Conservation (phyloP, 2,329 filamentous ascomycete genomes). For the Chaetomium olivaceum region DNA sequence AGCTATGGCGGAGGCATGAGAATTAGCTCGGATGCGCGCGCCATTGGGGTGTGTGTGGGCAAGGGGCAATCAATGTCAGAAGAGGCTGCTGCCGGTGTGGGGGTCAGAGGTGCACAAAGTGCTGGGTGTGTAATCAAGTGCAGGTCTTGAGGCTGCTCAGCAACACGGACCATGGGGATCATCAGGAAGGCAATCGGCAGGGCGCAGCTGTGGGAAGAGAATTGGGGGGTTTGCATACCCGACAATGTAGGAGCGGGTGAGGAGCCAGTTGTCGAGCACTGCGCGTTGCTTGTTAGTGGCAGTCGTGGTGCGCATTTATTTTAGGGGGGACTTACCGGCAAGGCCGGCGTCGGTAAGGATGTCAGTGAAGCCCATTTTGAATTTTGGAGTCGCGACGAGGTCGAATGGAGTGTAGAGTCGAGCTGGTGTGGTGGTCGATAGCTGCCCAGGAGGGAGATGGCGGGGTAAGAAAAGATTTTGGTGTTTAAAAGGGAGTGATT, state of each 20-base stretch:
- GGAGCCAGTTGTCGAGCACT: slow-evolving; percentile 37
- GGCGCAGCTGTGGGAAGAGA: neutral
- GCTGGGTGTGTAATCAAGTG: slow-evolving; percentile 61
- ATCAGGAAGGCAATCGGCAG: slow-evolving; percentile 51
- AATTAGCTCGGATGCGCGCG: slow-evolving; percentile 8
- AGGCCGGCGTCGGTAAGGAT: slow-evolving; percentile 34
- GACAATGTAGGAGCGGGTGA: slow-evolving; percentile 35
- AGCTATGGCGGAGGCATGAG: slow-evolving; percentile 38
- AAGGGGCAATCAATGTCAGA: too few species aligned
- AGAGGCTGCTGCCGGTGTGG: neutral
- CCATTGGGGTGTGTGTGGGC: neutral
- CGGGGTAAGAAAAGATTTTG: slow-evolving; percentile 31
- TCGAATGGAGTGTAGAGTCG: slow-evolving; percentile 5
- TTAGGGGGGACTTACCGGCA: slow-evolving; percentile 27
- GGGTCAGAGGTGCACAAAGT: slow-evolving; percentile 68
- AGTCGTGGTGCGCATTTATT: neutral
- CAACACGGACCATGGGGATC: slow-evolving; percentile 86
- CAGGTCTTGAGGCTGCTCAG: slow-evolving; percentile 83
- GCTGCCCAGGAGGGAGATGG: slow-evolving; percentile 21
- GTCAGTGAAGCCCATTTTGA: slow-evolving; percentile 36
- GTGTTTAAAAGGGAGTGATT: slow-evolving; percentile 16
- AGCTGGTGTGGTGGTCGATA: slow-evolving; percentile 12
- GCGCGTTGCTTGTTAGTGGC: slow-evolving; percentile 15
- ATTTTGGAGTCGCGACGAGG: slow-evolving; percentile 16
- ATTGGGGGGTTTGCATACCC: slow-evolving; percentile 29